Evolutionary conservation across 495 filamentous ascomycete species (phyloP).

Genomic region (Opeltia flavorubescens): DNA sequence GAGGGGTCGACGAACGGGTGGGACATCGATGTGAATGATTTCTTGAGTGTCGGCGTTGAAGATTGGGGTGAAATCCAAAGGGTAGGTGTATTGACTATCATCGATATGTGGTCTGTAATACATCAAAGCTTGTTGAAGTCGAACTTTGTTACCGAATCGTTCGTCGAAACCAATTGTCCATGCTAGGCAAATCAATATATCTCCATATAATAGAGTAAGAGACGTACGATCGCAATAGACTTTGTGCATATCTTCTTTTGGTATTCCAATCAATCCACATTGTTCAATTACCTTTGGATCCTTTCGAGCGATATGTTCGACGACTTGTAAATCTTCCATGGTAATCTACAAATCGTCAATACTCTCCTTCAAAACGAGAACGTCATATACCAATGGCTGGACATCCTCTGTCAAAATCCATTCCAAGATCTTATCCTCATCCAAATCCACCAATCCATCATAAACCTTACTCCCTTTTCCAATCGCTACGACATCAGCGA

Average conservation of each 20-base stretch:
- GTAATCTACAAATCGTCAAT: conserved; percentile 47
- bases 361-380: background rate
- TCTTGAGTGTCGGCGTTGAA: conserved; percentile 70
- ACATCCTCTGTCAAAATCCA: conserved; percentile 71
- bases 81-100: conserved; percentile 81
- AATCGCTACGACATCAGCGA: conserved; percentile 82
- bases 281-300: conserved; percentile 89
- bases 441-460: conserved; percentile 70
- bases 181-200: conserved; percentile 31
- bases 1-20: conserved; percentile 61
- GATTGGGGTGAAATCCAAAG: conserved; percentile 90
- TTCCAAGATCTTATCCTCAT: conserved; percentile 50
- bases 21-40: conserved; percentile 83
- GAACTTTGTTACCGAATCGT: conserved; percentile 64
- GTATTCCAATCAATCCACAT: conserved; percentile 76
- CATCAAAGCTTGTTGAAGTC: conserved; percentile 88
- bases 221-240: conserved; percentile 77
- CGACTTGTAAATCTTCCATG: conserved; percentile 83
- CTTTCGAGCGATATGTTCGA: conserved; percentile 66
- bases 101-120: conserved; percentile 84
- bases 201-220: background rate
- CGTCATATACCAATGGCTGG: conserved; percentile 55
- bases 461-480: conserved; percentile 66
- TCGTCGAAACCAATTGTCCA: conserved; percentile 97
- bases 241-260: conserved; percentile 75